Evolutionary conservation across 2,329 filamentous ascomycete genomes (phyloP).

Genomic region (Trichophyton schoenleinii): DNA sequence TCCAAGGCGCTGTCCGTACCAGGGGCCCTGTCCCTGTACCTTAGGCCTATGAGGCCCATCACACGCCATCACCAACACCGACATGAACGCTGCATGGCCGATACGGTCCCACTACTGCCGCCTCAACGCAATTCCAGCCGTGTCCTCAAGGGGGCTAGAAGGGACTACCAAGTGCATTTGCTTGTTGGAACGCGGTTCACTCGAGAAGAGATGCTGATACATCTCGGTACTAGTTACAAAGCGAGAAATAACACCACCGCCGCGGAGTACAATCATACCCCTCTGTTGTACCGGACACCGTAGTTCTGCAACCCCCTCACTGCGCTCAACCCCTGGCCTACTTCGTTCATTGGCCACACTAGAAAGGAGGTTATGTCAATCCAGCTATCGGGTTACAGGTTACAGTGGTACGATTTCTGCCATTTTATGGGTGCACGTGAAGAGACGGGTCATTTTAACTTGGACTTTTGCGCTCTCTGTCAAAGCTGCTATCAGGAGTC

Average conservation of each 20-base stretch:
- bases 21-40: background rate
- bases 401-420: background rate
- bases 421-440: background rate
- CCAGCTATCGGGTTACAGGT: background rate
- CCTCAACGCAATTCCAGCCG: background rate
- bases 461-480: background rate
- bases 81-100: background rate
- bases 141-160: background rate
- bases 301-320: background rate
- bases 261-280: background rate
- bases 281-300: background rate
- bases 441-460: conserved; percentile 1
- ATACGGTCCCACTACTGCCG: background rate
- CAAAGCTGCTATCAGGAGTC: background rate
- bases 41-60: background rate
- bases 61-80: background rate
- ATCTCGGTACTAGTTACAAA: background rate
- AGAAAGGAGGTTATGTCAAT: background rate
- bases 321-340: background rate
- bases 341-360: background rate
- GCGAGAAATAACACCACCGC: background rate
- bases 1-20: background rate
- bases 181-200: background rate
- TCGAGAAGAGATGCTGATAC: background rate
- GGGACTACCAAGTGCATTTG: background rate